A percentile compares a stretch with the other conserved stretches of the same genome.
Evolutionary conservation across 768 basidiomycete species (phyloP).

Genomic region (Pisolithus sp.): DNA sequence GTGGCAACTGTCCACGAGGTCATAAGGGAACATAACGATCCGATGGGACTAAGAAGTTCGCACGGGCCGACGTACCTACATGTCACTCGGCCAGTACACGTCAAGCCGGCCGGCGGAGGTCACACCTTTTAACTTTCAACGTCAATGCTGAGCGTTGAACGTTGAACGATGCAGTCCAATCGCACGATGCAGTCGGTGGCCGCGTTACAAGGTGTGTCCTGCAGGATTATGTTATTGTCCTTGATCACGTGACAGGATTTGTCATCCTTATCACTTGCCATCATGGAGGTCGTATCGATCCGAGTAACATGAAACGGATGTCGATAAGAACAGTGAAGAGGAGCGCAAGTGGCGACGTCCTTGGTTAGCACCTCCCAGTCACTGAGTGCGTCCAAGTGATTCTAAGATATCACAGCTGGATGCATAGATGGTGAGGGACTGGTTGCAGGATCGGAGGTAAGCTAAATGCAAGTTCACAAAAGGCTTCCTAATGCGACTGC

Average conservation of each 20-base stretch:
- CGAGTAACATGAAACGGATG: neutral
- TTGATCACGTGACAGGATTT: neutral
- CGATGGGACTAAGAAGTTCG: too few relatives aligned
- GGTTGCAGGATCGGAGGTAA: neutral
- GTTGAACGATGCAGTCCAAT: too few relatives aligned
- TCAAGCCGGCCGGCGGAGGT: too few relatives aligned
- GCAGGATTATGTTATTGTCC: too few relatives aligned
- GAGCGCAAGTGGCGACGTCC: neutral
- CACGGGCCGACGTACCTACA: too few relatives aligned
- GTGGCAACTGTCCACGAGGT: too few relatives aligned
- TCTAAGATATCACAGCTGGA: neutral
- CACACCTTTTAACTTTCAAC: too few relatives aligned
- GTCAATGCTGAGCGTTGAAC: too few relatives aligned
- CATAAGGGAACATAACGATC: too few relatives aligned
- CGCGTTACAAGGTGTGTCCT: too few relatives aligned
- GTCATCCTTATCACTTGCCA: neutral
- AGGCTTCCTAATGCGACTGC: neutral
- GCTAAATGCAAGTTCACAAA: neutral
- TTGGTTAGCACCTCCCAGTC: neutral
- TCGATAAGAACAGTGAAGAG: neutral
- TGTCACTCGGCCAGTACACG: too few relatives aligned
- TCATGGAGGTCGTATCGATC: conserved; percentile 7
- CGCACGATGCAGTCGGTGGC: too few relatives aligned
- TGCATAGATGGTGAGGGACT: neutral
- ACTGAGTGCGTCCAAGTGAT: neutral